Base-by-base conservation (phyloP, 1,139 yeast species). In the Geotrichum reessii region DNA sequence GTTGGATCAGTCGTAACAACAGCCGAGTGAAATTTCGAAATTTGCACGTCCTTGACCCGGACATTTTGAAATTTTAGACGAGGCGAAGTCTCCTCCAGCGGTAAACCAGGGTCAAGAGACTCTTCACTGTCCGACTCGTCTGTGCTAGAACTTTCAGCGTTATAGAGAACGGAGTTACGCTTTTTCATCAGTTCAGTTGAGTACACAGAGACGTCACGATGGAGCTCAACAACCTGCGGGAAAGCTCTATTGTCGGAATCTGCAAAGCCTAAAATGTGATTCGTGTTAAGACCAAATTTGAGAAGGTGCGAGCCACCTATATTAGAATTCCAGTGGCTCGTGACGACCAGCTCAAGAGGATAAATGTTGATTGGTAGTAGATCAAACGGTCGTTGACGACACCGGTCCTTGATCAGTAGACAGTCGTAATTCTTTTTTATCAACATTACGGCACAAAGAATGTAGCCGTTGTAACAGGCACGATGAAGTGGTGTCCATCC, bases 401-500 rank as follows among this genome's bases (percentile, higher is more conserved):
- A 84, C 49, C 92, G 76, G 71, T 91, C 98, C 64, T 83, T 84
- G 49, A 81, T 74, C 54, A 80, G 78, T 17, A 84, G 69, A 25
- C 82, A 68, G 8, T 79, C 82, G 37, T 70, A 70, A 44, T 64
- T 64, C 52, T 64, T 66, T 33, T 77, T 80, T 55, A 83, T 68
- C 52, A 86, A 69, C 14, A 76, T 72, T 63, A 77, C 80, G 14
- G 86, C 84, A 67, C 86, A 81, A 8, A 80, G 69, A 28, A 87
- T 70, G 59, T 84, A 78, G 61, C 87, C 90, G 68, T 77, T 74
- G 65, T 76, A 83, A 49, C 86, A 76, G 48, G 84, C 84, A 65
- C 82, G 81, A 71, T 92, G 97, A 50, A 91, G 75, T 37, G 91
- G 83, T 47, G 89, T 87, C 87, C 96, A 91, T 0, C 91, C 89